Evolutionary conservation across 2,329 filamentous ascomycete genomes (phyloP), one percentile per base, ranked within the genome.

Genomic region (Apiospora marii): DNA sequence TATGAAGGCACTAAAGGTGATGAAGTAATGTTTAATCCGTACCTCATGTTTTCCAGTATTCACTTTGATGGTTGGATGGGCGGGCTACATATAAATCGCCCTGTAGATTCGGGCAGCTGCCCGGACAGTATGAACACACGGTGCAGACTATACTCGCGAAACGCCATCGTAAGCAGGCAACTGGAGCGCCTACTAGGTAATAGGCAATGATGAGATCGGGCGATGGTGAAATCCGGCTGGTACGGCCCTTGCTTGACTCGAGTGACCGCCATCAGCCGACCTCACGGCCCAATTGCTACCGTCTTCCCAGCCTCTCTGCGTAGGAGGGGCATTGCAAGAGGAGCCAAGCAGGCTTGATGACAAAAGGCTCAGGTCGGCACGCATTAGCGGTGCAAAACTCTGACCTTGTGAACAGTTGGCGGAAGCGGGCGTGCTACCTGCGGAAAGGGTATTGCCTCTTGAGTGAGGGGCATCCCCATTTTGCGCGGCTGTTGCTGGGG

Each of bases 321-420:
- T 22, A 64, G 58, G 19, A n/a, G 58, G 58, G 22, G 19, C 41
- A 41, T 64, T 4, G 34, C 58, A 64, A 37, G 58, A 64, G 58
- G 34, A 64, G 58, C 22, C 58, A 8, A 41, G 58, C 34, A 41
- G 34, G 58, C 58, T 64, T 41, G 34, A n/a, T 41, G 58, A 64
- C 34, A 41, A 37, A 64, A 37, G 34, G 34, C 58, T 64, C 58
- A 64, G 58, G 58, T 64, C 58, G 34, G n/a, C 58, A 41, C 58
- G 34, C 58, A 64, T 64, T 64, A 64, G 58, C 58, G 58, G 58
- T 64, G 58, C 58, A 64, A 64, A 64, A 64, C 12, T 64, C 22
- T 64, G 58, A 64, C 34, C 19, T 6, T 12, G 58, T 13, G 58
- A 64, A 34, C 34, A 64, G 41, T 41, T 64, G 58, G 34, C 34